Evolutionary conservation across 352 stramenopile genomes (phyloP).

Genomic region (Phytophthora vignae): DNA sequence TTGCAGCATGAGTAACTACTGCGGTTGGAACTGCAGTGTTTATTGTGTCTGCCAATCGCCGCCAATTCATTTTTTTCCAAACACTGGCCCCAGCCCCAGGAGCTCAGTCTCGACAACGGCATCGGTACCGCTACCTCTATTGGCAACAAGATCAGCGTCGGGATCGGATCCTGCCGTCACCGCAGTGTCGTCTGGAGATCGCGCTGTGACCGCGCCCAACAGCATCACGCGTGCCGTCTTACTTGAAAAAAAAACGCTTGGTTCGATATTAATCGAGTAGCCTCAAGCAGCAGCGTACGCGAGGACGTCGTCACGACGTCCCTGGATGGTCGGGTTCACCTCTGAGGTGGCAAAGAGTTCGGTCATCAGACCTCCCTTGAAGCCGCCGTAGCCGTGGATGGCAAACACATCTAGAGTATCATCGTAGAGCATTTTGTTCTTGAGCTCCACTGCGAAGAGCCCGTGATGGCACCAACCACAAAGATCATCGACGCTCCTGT

Average conservation of each 20-base stretch:
- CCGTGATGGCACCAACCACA: slow-evolving; percentile 58
- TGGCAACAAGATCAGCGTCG: background rate
- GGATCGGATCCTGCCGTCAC: background rate
- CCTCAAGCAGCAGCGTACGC: no score
- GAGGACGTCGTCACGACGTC: background rate
- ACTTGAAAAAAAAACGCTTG: no score
- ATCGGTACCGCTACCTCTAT: background rate
- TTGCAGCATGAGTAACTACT: slow-evolving; percentile 1
- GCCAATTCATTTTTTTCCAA: slow-evolving; percentile 5
- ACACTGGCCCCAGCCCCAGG: background rate
- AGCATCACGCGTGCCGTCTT: no score
- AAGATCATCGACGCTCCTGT: slow-evolving; percentile 73
- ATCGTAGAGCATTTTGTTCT: slow-evolving; percentile 72
- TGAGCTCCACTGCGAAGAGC: slow-evolving; percentile 57
- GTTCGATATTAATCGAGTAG: no score
- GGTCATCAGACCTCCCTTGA: slow-evolving; percentile 61
- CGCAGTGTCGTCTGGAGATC: background rate
- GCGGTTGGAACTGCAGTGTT: background rate
- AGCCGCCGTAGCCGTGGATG: slow-evolving; percentile 70
- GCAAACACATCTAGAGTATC: slow-evolving; percentile 79
- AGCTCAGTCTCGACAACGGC: background rate
- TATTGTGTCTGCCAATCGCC: background rate
- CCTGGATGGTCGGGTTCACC: slow-evolving; percentile 55
- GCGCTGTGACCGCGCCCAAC: background rate
- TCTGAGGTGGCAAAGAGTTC: slow-evolving; percentile 64